Evolutionary conservation across 2,329 filamentous ascomycete genomes (phyloP), one percentile per base, ranked within the genome.

Genomic region (Pseudogymnoascus sp.): DNA sequence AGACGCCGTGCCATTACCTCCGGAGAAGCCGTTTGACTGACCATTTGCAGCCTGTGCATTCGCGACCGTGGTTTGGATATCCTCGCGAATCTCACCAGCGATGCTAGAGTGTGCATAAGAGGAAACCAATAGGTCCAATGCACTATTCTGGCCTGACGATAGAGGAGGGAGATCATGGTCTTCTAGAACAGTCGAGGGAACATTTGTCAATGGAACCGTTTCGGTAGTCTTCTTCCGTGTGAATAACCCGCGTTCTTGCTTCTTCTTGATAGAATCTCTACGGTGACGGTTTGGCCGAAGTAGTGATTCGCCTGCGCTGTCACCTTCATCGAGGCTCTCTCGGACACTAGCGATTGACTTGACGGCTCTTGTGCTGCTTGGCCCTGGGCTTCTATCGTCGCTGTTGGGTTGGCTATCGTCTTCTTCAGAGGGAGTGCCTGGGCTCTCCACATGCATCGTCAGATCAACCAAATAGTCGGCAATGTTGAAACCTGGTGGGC

Each of bases 401-500:
- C 81, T 82, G 61, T 87, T 83, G 32, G 25, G 32, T 11, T 35
- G n/a, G 34, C 87, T 82, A 18, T 79, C 82, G 47, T 82, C 76
- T 57, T 85, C 83, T 30, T 85, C 79, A 1, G 79, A 74, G 9
- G 80, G 75, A 1, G 80, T 78, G 37, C 75, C 77, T 12, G 80
- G 77, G 59, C 81, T 79, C 62, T 89, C 84, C 22, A 91, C 92
- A 72, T 99, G 94, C 93, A 99, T 97, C 0, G 94, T 97, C 39
- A 99, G 80, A 72, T 99, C 94, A 30, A 99, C 92, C 4, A 99
- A 83, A 70, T 97, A 99, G 73, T 99, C 94, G 3, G 94, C 94
- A 74, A 99, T 97, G 70, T 99, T 99, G 81, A 97, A 99, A 2
- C 95, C 95, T 22, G 92, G 88, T 9, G 94, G 94, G 70, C 95